Evolutionary conservation across 352 stramenopile genomes (phyloP).

Genomic region (Phytophthora lateralis): DNA sequence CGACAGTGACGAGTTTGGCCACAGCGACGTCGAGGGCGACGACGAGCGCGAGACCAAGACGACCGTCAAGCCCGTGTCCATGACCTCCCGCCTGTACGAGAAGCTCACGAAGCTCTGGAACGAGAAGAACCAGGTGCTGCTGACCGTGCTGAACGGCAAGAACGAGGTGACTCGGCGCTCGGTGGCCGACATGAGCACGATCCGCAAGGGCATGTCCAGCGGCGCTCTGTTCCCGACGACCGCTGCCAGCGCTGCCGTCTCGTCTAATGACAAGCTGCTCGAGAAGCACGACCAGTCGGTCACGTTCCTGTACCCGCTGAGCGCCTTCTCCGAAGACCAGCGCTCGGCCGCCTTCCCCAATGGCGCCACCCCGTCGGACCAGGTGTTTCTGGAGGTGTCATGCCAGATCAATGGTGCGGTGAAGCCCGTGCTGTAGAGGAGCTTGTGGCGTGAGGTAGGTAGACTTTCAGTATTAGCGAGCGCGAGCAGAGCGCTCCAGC

Average conservation of each 20-base stretch:
- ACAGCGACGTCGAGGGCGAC: constrained; percentile 58
- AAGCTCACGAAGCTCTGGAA: constrained; percentile 83
- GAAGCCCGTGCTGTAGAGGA: constrained; percentile 28
- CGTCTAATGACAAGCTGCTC: constrained; percentile 39
- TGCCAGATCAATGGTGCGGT: constrained; percentile 67
- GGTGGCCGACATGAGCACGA: constrained; percentile 83
- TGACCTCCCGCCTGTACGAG: constrained; percentile 75
- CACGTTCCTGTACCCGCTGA: constrained; percentile 88
- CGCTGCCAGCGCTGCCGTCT: constrained; percentile 29
- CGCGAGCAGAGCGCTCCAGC: constrained; percentile 36
- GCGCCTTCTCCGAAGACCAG: constrained; percentile 66
- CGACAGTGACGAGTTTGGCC: constrained; percentile 59
- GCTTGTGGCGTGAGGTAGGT: constrained; percentile 19
- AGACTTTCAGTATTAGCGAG: constrained; percentile 46
- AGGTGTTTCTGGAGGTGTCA: constrained; percentile 83
- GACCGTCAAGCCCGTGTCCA: constrained; percentile 48
- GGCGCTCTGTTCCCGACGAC: constrained; percentile 71
- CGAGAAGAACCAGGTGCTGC: constrained; percentile 86
- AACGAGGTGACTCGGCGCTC: constrained; percentile 74
- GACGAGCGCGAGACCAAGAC: constrained; percentile 44
- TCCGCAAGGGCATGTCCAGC: constrained; percentile 68
- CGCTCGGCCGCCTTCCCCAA: constrained; percentile 40
- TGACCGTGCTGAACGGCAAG: constrained; percentile 74
- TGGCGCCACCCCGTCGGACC: constrained; percentile 36
- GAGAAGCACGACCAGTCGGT: constrained; percentile 64